Evolutionary conservation across 768 basidiomycete species (phyloP).

Genomic region (Russula dissimulans): DNA sequence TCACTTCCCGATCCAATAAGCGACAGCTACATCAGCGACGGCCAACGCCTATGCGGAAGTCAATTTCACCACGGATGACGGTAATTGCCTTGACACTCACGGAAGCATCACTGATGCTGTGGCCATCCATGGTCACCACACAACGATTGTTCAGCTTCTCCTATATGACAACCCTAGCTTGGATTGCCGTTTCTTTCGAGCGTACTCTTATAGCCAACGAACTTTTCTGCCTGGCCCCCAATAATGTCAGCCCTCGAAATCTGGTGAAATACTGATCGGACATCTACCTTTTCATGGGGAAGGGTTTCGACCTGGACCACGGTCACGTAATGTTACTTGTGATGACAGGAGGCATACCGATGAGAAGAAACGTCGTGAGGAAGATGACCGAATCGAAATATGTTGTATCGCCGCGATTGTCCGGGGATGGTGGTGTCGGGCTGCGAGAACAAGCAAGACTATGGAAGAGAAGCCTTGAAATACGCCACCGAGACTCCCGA

Average conservation of each 20-base stretch:
- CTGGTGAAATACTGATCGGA: background rate
- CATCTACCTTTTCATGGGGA: conserved; percentile 65
- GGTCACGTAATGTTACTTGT: too few relatives aligned
- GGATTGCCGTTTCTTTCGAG: conserved; percentile 28
- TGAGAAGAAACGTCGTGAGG: conserved; percentile 68
- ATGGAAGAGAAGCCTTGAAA: conserved; percentile 68
- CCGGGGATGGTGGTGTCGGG: conserved; percentile 31
- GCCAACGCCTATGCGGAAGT: conserved; percentile 36
- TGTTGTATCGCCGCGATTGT: conserved; percentile 43
- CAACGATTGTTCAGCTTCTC: conserved; percentile 29
- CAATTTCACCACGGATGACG: background rate
- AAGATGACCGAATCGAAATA: conserved; percentile 82
- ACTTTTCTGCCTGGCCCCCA: conserved; percentile 45
- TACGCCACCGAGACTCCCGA: conserved; percentile 70
- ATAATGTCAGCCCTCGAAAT: conserved; percentile 3
- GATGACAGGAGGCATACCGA: conserved; percentile 49
- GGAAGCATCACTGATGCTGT: conserved; percentile 57
- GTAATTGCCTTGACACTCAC: conserved; percentile 24
- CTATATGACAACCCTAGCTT: conserved; percentile 25
- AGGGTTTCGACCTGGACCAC: too few relatives aligned
- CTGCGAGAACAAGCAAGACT: conserved; percentile 53
- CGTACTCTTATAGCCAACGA: conserved; percentile 42
- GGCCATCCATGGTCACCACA: conserved; percentile 50
- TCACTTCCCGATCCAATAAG: conserved; percentile 62
- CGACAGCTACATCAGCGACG: conserved; percentile 49